A percentile compares a stretch with the other conserved stretches of the same genome.
Conservation (phyloP, 495 filamentous ascomycete species). For the Immersiella caudata region DNA sequence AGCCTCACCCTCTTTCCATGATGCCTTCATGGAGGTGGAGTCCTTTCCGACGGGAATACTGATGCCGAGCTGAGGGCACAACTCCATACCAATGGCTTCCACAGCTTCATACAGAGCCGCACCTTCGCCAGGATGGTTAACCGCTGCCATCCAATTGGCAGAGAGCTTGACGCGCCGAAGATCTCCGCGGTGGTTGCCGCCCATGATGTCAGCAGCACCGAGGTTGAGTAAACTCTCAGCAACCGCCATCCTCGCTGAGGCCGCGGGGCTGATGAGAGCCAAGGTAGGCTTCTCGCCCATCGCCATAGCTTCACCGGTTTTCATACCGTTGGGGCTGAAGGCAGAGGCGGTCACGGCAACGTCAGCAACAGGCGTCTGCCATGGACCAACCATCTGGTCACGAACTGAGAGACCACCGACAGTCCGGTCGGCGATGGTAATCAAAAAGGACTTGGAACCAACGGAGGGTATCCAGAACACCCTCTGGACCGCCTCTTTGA, state of each 20-base stretch:
- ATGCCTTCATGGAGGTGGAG: constrained; percentile 98
- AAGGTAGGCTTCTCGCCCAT: constrained; percentile 94
- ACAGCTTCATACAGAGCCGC: constrained; percentile 95
- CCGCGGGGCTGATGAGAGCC: constrained; percentile 86
- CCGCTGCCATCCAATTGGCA: constrained; percentile 98
- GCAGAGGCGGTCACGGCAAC: constrained; percentile 88
- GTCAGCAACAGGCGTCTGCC: constrained; percentile 95
- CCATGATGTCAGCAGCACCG: constrained; percentile 80
- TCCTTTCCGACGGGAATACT: constrained; percentile 97
- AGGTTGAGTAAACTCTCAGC: constrained; percentile 93
- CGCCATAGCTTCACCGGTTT: constrained; percentile 91
- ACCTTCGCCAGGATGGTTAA: constrained; percentile 89
- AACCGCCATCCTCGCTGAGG: constrained; percentile 96
- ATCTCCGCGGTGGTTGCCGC: constrained; percentile 49
- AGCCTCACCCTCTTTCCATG: constrained; percentile 77
- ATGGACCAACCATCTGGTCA: constrained; percentile 95
- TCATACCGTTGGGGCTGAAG: constrained; percentile 62
- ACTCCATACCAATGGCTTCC: constrained; percentile 86
- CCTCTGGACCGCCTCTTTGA: constrained; percentile 74
- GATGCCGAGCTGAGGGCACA: constrained; percentile 78
- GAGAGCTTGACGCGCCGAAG: constrained; percentile 81
- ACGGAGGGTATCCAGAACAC: constrained; percentile 86
- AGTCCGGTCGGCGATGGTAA: constrained; percentile 91
- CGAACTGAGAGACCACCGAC: constrained; percentile 86
- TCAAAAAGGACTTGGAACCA: constrained; percentile 94